Evolutionary conservation across 169 alveolate species (phyloP), one percentile per base, ranked within the genome.

Genomic region (Cryptosporidium muris): DNA sequence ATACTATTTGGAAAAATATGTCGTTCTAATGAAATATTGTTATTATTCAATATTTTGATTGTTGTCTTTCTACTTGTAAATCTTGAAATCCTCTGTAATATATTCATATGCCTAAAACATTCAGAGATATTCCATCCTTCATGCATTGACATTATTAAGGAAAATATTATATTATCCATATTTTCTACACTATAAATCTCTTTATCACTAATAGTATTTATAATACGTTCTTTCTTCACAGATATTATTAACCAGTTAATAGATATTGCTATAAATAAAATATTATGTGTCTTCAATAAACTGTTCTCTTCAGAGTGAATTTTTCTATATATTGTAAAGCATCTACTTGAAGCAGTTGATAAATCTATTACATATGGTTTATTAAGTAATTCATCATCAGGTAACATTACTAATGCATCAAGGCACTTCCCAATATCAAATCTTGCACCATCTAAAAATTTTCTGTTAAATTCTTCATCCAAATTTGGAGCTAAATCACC

Each of bases 361-460:
- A 74, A 58, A 2, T 60, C 68, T 2, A 56, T 4, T 4, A 25
- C 4, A 60, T 0, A 25, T 25, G 25, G 25, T 25, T 8, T 34
- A 60, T 16, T 8, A 7, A 25, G 40, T 12, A 56, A 8, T 14
- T 58, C 51, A 34, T 43, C 9, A 42, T 45, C 37, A 25, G 42
- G 16, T 34, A 74, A 45, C 11, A 52, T 25, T 25, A 25, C 25
- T 25, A 25, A 25, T 25, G 25, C 42, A 7, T 74, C 63, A 42
- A 74, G 34, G 37, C 85, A 74, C 9, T 54, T 60, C 16, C 54
- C 54, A 14, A 74, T n/a, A 25, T 74, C 43, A 43, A 74, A 74
- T 58, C 85, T 74, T n/a, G 67, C 16, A 5, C 37, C 12, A 16
- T 74, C 8, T 58, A 54, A 43, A 42, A 51, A 12, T 9, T 51